A percentile compares a stretch with the other conserved stretches of the same genome.
These are phyloP conservation scores for Candida pseudoviswanathii DNA, from an alignment of 1,139 yeast species.

Conservation along the genomic window DNA sequence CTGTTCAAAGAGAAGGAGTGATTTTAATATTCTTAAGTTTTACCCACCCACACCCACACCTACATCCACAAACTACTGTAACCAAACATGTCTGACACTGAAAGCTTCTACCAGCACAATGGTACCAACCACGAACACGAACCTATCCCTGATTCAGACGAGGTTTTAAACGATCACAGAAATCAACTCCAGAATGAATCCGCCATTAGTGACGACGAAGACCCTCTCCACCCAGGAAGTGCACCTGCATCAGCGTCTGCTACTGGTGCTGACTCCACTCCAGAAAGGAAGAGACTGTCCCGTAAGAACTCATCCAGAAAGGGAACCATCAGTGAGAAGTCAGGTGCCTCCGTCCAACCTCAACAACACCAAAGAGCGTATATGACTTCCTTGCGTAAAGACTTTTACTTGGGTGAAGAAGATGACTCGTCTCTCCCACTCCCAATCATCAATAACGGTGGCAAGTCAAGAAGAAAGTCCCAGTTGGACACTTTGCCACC, in stretches of 20 bases:
- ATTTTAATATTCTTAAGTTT: not conserved
- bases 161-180: constrained; percentile 61
- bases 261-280: constrained; percentile 5
- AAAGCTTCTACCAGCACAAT: constrained; percentile 41
- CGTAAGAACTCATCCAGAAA: constrained; percentile 9
- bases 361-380: constrained; percentile 9
- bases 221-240: constrained; percentile 1
- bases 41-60: not conserved
- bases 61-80: not conserved
- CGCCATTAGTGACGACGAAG: constrained; percentile 17
- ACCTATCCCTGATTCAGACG: constrained; percentile 41
- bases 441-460: constrained; percentile 8
- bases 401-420: constrained; percentile 16
- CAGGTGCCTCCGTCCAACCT: constrained; percentile 7
- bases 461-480: constrained; percentile 23
- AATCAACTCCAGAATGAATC: constrained; percentile 35
- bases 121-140: constrained; percentile 25
- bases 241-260: constrained; percentile 6
- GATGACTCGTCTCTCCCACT: constrained; percentile 9
- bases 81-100: constrained; percentile 46
- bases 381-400: constrained; percentile 17
- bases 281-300: not conserved
- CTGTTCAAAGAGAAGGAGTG: not conserved
- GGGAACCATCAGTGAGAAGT: constrained; percentile 5
- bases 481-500: constrained; percentile 26